A percentile compares a stretch with the other conserved stretches of the same genome.
Evolutionary conservation across 2,329 filamentous ascomycete genomes (phyloP).

Genomic region (Intubia oerlemansii): DNA sequence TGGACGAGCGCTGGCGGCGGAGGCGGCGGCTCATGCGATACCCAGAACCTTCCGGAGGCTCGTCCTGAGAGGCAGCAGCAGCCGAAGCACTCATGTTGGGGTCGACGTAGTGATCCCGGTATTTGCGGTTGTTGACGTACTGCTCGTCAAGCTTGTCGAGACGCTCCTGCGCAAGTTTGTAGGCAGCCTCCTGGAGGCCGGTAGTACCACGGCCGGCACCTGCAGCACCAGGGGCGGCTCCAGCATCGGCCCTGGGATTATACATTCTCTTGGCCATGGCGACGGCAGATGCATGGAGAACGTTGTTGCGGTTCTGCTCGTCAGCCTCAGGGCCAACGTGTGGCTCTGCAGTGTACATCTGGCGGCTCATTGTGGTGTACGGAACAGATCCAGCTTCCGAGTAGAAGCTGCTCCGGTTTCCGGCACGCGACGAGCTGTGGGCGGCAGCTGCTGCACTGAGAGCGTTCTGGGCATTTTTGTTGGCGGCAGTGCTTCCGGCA

Average conservation of each 20-base stretch:
- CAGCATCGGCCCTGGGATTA: conserved; percentile 10
- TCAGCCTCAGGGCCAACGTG: conserved; percentile 51
- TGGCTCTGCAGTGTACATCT: conserved; percentile 61
- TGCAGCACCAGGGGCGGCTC: background rate
- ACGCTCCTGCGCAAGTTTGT: conserved; percentile 66
- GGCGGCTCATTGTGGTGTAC: conserved; percentile 43
- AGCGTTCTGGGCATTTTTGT: too few relatives aligned
- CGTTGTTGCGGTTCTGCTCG: conserved; percentile 50
- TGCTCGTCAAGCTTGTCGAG: conserved; percentile 62
- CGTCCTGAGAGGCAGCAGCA: conserved; percentile 8
- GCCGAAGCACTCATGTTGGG: conserved; percentile 15
- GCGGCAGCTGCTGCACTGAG: conserved; percentile 53
- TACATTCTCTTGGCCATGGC: conserved; percentile 87
- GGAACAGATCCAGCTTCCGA: conserved; percentile 46
- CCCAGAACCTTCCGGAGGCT: too few relatives aligned
- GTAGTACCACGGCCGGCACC: conserved; percentile 27
- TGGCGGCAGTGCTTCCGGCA: too few relatives aligned
- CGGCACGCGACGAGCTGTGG: conserved; percentile 16
- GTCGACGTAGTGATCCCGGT: conserved; percentile 51
- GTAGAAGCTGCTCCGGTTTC: conserved; percentile 16
- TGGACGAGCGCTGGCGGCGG: conserved; percentile 38
- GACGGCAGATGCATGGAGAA: conserved; percentile 60
- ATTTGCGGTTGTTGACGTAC: conserved; percentile 36
- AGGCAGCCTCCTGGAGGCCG: conserved; percentile 67
- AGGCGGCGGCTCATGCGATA: conserved; percentile 32